These are phyloP conservation scores for Herpetomonas muscarum DNA, from an alignment of 208 protist genomes.

Conservation along the genomic window DNA sequence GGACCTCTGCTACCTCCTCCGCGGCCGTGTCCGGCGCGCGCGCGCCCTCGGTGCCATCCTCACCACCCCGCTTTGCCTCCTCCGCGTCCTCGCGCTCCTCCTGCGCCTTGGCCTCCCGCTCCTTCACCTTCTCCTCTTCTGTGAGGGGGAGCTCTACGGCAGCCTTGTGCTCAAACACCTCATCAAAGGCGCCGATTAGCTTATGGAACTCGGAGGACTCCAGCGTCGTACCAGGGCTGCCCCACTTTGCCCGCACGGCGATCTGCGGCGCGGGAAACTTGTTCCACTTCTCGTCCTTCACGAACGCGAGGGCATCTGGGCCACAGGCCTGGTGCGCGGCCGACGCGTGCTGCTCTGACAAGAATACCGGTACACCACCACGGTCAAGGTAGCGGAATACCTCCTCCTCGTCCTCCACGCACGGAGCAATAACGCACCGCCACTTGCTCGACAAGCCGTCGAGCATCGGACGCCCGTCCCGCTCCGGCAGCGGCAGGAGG, in stretches of 20 bases:
- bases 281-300: slow-evolving; percentile 51
- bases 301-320: slow-evolving; percentile 43
- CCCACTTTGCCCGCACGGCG: slow-evolving; percentile 77
- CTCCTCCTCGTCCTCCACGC: slow-evolving; percentile 45
- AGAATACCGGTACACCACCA: slow-evolving; percentile 46
- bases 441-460: slow-evolving; percentile 62
- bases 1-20: slow-evolving; percentile 18
- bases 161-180: slow-evolving; percentile 61
- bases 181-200: slow-evolving; percentile 67
- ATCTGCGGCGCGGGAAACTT: slow-evolving; percentile 77
- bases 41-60: slow-evolving; percentile 8
- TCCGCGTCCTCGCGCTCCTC: slow-evolving; percentile 17
- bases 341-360: slow-evolving; percentile 20
- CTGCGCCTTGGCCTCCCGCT: slow-evolving; percentile 2
- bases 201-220: slow-evolving; percentile 65
- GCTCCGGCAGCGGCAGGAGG: slow-evolving; percentile 52
- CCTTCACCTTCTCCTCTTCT: slow-evolving; percentile 11
- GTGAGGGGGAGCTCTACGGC: slow-evolving; percentile 26
- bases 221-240: slow-evolving; percentile 64
- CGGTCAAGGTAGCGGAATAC: slow-evolving; percentile 43
- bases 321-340: slow-evolving; percentile 32
- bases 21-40: not conserved
- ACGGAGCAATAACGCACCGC: slow-evolving; percentile 73
- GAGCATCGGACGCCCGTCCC: slow-evolving; percentile 16
- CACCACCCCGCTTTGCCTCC: not conserved